A percentile compares a stretch with the other conserved stretches of the same genome.
Conservation (phyloP, 441 rosid genomes). For the Croton setiger region DNA sequence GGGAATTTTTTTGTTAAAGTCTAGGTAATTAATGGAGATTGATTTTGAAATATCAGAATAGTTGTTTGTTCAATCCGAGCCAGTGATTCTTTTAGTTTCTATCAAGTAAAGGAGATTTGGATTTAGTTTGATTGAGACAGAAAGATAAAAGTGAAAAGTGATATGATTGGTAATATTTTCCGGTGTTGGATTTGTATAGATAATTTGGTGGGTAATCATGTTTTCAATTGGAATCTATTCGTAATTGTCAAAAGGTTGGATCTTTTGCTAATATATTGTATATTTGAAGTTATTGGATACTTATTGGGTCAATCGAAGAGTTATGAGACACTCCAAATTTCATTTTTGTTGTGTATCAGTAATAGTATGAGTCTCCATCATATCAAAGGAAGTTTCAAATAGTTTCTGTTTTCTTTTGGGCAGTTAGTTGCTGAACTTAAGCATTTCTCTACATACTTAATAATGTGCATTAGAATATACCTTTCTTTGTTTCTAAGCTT, state of each 20-base stretch:
- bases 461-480: not conserved
- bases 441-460: not conserved
- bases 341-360: not conserved
- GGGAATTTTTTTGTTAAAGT: not conserved
- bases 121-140: not conserved
- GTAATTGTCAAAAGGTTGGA: conserved; percentile 1
- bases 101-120: conserved; percentile 5
- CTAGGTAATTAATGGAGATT: not conserved
- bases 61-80: not conserved
- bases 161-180: not conserved
- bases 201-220: not conserved
- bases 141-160: too few relatives aligned
- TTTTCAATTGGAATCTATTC: not conserved
- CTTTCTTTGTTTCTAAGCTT: not conserved
- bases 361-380: not conserved
- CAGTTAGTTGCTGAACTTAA: not conserved
- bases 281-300: not conserved
- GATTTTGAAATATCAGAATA: not conserved
- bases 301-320: not conserved
- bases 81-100: not conserved
- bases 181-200: not conserved
- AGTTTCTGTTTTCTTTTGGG: not conserved
- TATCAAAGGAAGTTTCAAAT: not conserved
- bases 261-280: not conserved
- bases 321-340: not conserved